A percentile compares a stretch with the other conserved stretches of the same genome.
These are phyloP conservation scores for Phalaenopsis aphrodite DNA, from an alignment of 106 monocot species.

Conservation along the genomic window DNA sequence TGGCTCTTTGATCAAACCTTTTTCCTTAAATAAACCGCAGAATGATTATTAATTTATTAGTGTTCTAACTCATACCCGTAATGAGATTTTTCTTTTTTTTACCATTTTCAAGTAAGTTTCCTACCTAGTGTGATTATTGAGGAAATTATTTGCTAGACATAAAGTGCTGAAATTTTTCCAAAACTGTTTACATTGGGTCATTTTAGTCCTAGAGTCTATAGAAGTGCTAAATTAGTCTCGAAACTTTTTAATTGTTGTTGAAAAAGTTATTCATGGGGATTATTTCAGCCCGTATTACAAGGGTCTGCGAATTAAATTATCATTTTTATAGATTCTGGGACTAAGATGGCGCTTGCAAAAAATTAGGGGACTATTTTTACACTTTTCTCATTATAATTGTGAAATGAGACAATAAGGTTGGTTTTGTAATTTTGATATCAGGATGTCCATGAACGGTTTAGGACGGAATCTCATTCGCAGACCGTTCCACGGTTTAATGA, in stretches of 20 bases:
- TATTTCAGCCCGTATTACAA: too few relatives aligned
- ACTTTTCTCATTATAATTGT: background rate
- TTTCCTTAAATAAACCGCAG: background rate
- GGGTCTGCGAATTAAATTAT: too few relatives aligned
- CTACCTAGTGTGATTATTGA: background rate
- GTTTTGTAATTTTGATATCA: slow-evolving; percentile 21
- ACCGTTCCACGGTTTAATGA: slow-evolving; percentile 80
- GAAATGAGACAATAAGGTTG: background rate
- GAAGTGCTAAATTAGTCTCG: too few relatives aligned
- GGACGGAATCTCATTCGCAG: slow-evolving; percentile 87
- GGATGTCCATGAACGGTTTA: slow-evolving; percentile 98
- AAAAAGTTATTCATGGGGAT: too few relatives aligned
- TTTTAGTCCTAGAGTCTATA: too few relatives aligned
- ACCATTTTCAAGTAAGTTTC: background rate
- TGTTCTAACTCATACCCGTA: background rate
- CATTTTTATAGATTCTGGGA: too few relatives aligned
- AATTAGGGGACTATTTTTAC: too few relatives aligned
- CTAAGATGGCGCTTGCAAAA: too few relatives aligned
- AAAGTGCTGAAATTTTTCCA: too few relatives aligned
- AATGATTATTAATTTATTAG: background rate
- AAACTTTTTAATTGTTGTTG: too few relatives aligned
- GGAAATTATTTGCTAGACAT: background rate
- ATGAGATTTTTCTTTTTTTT: background rate
- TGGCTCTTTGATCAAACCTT: background rate
- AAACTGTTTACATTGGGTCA: too few relatives aligned